These are phyloP conservation scores for Coniochaeta sp. DNA, from an alignment of 2,329 filamentous ascomycete species.

Conservation along the genomic window DNA sequence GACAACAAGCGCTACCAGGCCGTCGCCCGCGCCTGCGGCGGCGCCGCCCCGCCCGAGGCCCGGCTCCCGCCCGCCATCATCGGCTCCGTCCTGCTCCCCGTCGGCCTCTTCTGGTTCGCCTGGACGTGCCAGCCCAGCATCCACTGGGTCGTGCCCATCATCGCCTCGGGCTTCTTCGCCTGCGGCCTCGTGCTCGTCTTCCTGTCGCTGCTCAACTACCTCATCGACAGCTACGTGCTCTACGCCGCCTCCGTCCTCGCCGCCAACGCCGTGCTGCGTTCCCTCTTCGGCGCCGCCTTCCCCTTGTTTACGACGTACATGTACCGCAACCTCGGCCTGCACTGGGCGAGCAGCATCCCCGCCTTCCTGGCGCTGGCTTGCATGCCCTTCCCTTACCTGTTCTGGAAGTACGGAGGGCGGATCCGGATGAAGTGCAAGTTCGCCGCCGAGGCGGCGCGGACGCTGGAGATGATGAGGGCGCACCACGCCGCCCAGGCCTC, in stretches of 20 bases:
- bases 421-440: constrained; percentile 66
- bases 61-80: constrained; percentile 54
- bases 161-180: constrained; percentile 28
- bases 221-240: constrained; percentile 46
- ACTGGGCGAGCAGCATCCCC: constrained; percentile 69
- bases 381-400: constrained; percentile 67
- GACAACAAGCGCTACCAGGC: constrained; percentile 47
- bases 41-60: constrained; percentile 32
- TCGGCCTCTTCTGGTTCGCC: constrained; percentile 59
- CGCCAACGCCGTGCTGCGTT: constrained; percentile 54
- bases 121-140: constrained; percentile 50
- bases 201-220: constrained; percentile 45
- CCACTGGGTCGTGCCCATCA: constrained; percentile 48
- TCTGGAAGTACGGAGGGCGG: constrained; percentile 61
- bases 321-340: constrained; percentile 58
- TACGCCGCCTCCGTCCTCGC: constrained; percentile 59
- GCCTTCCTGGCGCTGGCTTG: constrained; percentile 68
- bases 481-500: neutral
- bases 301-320: constrained; percentile 53
- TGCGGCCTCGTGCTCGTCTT: constrained; percentile 35
- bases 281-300: constrained; percentile 49
- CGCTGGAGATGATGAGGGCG: constrained; percentile 40
- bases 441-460: constrained; percentile 57
- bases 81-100: constrained; percentile 45
- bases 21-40: constrained; percentile 7